These are phyloP conservation scores for Berberis thunbergii DNA, from an alignment of 164 flowering plant species.

Conservation along the genomic window DNA sequence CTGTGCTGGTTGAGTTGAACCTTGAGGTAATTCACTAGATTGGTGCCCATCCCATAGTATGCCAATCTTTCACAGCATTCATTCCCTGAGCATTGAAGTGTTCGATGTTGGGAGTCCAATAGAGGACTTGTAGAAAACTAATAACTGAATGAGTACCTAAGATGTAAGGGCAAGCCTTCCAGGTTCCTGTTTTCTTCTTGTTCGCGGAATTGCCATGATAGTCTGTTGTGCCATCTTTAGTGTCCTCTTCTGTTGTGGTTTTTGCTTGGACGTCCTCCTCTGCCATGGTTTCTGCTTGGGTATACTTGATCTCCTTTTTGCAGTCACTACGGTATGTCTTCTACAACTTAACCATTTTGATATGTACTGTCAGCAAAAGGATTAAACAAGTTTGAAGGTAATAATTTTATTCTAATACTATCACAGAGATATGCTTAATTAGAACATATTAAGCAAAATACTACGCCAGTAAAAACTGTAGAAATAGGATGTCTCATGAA, in stretches of 20 bases:
- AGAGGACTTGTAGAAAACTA: no score
- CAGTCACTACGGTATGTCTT: no score
- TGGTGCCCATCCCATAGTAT: slow-evolving; percentile 39
- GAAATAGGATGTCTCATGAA: no score
- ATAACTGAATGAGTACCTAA: slow-evolving; percentile 31
- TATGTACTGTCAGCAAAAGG: no score
- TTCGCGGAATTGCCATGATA: slow-evolving; percentile 39
- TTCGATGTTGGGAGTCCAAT: no score
- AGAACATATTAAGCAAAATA: no score
- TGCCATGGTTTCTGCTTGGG: neutral
- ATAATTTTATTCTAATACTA: no score
- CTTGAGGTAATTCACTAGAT: slow-evolving; percentile 28
- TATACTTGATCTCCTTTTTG: no score
- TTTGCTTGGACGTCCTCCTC: neutral
- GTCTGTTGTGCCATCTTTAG: slow-evolving; percentile 73
- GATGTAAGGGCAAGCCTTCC: slow-evolving; percentile 69
- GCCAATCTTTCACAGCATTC: slow-evolving; percentile 42
- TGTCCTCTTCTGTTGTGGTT: slow-evolving; percentile 47
- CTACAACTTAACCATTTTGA: no score
- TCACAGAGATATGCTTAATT: no score
- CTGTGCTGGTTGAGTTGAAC: slow-evolving; percentile 11
- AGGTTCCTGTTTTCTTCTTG: slow-evolving; percentile 55
- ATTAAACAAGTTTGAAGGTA: no score
- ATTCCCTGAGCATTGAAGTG: slow-evolving; percentile 16
- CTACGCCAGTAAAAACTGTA: no score